These are phyloP conservation scores for Entrophospora sp. DNA, from an alignment of 192 early-diverging fungal species.

Conservation along the genomic window DNA sequence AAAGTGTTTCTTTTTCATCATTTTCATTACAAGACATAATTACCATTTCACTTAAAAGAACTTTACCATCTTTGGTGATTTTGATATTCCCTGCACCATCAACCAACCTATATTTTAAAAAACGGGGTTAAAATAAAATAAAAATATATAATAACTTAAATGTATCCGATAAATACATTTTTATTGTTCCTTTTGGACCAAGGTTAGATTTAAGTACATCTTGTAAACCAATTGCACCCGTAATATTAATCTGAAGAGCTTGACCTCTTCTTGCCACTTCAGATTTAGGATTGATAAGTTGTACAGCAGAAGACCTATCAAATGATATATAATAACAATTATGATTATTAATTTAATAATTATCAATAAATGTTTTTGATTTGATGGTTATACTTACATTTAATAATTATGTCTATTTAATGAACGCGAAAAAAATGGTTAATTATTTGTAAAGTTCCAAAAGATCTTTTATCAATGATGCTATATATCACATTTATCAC, in stretches of 20 bases:
- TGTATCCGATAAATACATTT: too few relatives aligned
- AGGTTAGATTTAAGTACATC: constrained; percentile 95
- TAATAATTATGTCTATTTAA: too few relatives aligned
- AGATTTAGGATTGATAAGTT: constrained; percentile 95
- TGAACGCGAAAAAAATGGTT: too few relatives aligned
- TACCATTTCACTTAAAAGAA: constrained; percentile 97
- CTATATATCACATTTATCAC: too few relatives aligned
- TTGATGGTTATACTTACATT: too few relatives aligned
- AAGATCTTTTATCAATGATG: too few relatives aligned
- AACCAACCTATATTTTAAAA: constrained; percentile 55
- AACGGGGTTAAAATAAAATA: neutral
- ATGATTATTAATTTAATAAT: too few relatives aligned
- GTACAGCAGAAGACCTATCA: constrained; percentile 62
- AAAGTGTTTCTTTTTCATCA: too few relatives aligned
- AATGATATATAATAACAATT: too few relatives aligned
- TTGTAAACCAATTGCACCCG: constrained; percentile 89
- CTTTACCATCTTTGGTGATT: constrained; percentile 99
- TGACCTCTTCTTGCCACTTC: constrained; percentile 98
- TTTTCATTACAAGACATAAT: constrained; percentile 5
- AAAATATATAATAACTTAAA: too few relatives aligned
- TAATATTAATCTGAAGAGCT: constrained; percentile 93
- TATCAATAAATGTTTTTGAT: too few relatives aligned
- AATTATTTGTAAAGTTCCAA: too few relatives aligned
- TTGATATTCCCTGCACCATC: constrained; percentile 94
- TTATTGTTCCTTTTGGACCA: constrained; percentile 96